A percentile compares a stretch with the other conserved stretches of the same genome.
Evolutionary conservation across 139 green algal species (phyloP).

Genomic region (Desmodesmus armatus): DNA sequence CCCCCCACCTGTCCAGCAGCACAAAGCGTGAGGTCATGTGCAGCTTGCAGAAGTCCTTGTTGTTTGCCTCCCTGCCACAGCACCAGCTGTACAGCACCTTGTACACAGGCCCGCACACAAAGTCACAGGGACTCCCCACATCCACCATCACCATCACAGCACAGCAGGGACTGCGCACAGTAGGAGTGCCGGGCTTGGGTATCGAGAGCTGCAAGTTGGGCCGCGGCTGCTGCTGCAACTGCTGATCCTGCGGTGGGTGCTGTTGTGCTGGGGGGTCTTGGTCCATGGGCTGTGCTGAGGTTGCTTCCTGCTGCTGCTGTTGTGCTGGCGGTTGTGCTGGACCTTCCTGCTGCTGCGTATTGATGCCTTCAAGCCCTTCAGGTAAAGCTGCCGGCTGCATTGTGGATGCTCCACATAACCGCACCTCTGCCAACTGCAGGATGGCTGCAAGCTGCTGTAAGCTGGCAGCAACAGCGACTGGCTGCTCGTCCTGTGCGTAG

Average conservation of each 20-base stretch:
- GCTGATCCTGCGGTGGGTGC: too few species aligned
- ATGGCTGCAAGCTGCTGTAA: background rate
- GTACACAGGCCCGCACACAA: background rate
- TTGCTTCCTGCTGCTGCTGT: background rate
- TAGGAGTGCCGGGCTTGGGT: background rate
- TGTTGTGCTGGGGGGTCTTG: background rate
- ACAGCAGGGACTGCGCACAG: background rate
- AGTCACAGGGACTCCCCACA: background rate
- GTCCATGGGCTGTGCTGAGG: background rate
- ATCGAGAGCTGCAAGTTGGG: conserved; percentile 3
- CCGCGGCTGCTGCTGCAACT: background rate
- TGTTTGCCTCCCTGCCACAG: conserved; percentile 20
- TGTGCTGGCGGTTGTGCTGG: too few species aligned
- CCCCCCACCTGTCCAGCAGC: background rate
- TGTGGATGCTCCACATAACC: too few species aligned
- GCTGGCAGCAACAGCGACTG: conserved; percentile 19
- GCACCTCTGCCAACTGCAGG: conserved; percentile 16
- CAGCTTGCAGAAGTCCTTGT: conserved; percentile 12
- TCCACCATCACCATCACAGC: conserved; percentile 21
- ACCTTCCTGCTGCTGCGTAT: background rate
- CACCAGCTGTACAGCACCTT: background rate
- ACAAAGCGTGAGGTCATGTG: background rate
- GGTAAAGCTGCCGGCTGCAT: background rate
- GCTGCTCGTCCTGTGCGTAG: conserved; percentile 15
- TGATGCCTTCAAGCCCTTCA: background rate